Evolutionary conservation across 2,329 filamentous ascomycete species (phyloP), one percentile per base, ranked within the genome.

Genomic region (Coleophoma eucalyptorum): DNA sequence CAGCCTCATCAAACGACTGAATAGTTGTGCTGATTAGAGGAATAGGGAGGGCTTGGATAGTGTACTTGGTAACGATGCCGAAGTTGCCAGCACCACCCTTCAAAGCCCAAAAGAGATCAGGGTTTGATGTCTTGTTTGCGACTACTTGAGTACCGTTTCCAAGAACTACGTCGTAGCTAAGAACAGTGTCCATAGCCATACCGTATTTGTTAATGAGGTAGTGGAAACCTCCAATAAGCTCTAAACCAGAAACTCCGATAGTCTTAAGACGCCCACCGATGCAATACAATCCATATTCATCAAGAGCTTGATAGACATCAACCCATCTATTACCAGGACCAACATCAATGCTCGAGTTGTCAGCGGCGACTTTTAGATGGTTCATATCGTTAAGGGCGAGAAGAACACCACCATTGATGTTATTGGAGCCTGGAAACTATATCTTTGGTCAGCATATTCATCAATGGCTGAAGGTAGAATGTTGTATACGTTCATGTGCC

Each of bases 351-450:
- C 52, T 54, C 11, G 60, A 65, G 4, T 58, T 58, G 0, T 54
- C 57, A 10, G 61, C 47, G n/a, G 59, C 55, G 18, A 52, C 48
- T 2, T 68, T 50, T 18, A 59, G 47, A 33, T 54, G 20, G 34
- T 38, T 53, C 20, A 55, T 20, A 11, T 43, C 40, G 33, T 64
- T 68, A 5, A 76, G 70, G 5, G 75, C 75, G 54, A 82, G 71
- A 8, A 77, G 57, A 2, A 76, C 67, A 0, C 76, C 41, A 34
- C 43, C n/a, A 45, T 26, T 26, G 32, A 32, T 80, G 35, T 48
- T 41, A 16, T 49, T 46, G 15, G 50, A 45, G 26, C 50, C 50
- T 1, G 50, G 50, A 13, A 52, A 47, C 49, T 51, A 21, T 42
- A 6, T 3, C 1, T n/a, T 8, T 38, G 13, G 5, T 38, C 12